phyloP scores from a whole-genome alignment of 75 land plant species.

The Picea sitchensis region DNA sequence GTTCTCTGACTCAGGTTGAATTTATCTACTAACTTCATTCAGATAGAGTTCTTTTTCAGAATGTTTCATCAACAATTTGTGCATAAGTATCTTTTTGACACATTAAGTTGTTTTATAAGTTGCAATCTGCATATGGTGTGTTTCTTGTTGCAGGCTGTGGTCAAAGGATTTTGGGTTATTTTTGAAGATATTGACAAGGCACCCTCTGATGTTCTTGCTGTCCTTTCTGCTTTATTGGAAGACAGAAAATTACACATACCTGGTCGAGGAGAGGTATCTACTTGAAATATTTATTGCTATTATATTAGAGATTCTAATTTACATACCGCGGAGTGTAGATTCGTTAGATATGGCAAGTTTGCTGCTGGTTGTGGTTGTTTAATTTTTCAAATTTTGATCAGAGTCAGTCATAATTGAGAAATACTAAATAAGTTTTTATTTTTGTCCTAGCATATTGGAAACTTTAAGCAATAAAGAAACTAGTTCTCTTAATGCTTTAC shows the following conservation, averaged over 20 bases:
- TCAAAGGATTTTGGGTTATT: slow-evolving; percentile 88
- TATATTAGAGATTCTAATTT: too few relatives aligned
- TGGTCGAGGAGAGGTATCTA: slow-evolving; percentile 81
- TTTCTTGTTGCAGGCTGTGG: slow-evolving; percentile 58
- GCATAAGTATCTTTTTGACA: neutral
- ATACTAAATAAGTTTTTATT: too few relatives aligned
- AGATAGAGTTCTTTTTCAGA: neutral
- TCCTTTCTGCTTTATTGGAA: slow-evolving; percentile 77
- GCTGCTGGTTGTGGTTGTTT: too few relatives aligned
- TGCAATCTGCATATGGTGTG: neutral
- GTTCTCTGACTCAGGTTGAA: slow-evolving; percentile 87
- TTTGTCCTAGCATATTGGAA: too few relatives aligned
- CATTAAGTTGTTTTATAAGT: neutral
- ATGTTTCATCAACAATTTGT: neutral
- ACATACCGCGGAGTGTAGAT: too few relatives aligned
- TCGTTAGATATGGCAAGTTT: too few relatives aligned
- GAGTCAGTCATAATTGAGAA: too few relatives aligned
- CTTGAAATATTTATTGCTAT: too few relatives aligned
- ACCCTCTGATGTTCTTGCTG: slow-evolving; percentile 77
- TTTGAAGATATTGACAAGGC: slow-evolving; percentile 97
- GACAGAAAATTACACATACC: slow-evolving; percentile 62
- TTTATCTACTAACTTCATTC: neutral
- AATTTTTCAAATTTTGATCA: too few relatives aligned
- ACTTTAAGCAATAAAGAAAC: too few relatives aligned
- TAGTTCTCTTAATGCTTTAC: too few relatives aligned